Evolutionary conservation across 768 basidiomycete genomes (phyloP).

Genomic region (Collybia sp.): DNA sequence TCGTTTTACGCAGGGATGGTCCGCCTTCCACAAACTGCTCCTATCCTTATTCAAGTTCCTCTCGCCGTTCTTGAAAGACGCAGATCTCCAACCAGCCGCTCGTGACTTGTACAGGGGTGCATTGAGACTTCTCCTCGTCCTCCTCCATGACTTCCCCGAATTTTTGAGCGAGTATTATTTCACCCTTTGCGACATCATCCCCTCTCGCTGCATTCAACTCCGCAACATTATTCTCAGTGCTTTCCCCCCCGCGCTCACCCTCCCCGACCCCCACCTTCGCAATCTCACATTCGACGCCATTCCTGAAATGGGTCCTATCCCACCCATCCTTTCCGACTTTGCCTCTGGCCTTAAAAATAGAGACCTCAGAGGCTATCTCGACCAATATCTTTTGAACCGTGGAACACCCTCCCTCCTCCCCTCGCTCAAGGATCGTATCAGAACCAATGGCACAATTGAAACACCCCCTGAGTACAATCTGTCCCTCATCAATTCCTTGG

Average conservation of each 20-base stretch:
- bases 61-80: conserved; percentile 81
- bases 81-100: conserved; percentile 74
- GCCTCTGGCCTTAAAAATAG: conserved; percentile 74
- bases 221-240: conserved; percentile 96
- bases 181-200: conserved; percentile 90
- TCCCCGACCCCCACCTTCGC: conserved; percentile 85
- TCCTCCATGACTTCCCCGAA: conserved; percentile 98
- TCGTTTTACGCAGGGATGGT: conserved; percentile 64
- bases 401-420: conserved; percentile 67
- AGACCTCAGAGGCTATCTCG: conserved; percentile 75
- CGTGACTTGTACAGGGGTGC: conserved; percentile 89
- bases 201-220: conserved; percentile 89
- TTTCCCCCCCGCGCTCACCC: conserved; percentile 75
- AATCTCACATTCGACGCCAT: conserved; percentile 70
- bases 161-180: conserved; percentile 97
- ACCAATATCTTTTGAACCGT: conserved; percentile 80
- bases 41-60: conserved; percentile 95
- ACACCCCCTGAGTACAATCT: conserved; percentile 72
- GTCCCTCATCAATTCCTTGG: conserved; percentile 87
- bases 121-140: conserved; percentile 85
- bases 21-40: conserved; percentile 92
- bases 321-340: conserved; percentile 89
- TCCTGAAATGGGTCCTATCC: conserved; percentile 90
- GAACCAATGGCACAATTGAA: conserved; percentile 40
- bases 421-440: conserved; percentile 77